Evolutionary conservation across 495 filamentous ascomycete genomes (phyloP), one percentile per base, ranked within the genome.

Genomic region (Evernia prunastri): DNA sequence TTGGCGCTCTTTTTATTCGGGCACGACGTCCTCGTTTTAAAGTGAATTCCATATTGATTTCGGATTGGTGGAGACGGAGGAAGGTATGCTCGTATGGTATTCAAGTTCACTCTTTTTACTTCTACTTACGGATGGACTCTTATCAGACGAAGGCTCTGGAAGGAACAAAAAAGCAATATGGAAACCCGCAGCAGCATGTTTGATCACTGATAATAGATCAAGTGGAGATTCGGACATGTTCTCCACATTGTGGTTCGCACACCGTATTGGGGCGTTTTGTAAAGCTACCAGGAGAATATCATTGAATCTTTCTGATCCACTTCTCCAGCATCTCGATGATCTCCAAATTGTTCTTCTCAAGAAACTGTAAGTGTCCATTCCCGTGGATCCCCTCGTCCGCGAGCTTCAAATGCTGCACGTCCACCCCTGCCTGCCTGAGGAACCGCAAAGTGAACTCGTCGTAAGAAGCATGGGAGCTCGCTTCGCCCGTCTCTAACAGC

Each of bases 321-420:
- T 65, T 65, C 63, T 65, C 56, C 10, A 65, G 49, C 54, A 64
- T 11, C 17, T 57, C 31, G 31, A 64, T 45, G 40, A 74, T 69
- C 17, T 71, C 66, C 47, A 69, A 47, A 54, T 68, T 74, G 58
- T 74, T 73, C 61, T 67, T 65, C 56, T 74, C 72, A 63, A 74
- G 62, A 36, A 73, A 71, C 12, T 64, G 58, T 54, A 74, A 57
- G 59, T 75, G 73, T 27, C 69, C 70, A 54, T 74, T 74, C 6
- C 73, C 73, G 56, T 72, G 61, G 29, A 74, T 69, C 4, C 72
- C 73, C 53, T 53, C 63, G 3, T 69, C 63, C 23, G 60, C 65
- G n/a, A 75, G 56, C 49, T 69, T 64, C 27, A 65, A 33, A 57
- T 66, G 57, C 37, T 70, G 65, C 27, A 69, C 70, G 13, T 56